These are phyloP conservation scores for Trichoderma sp. DNA, from an alignment of 2,329 filamentous ascomycete genomes.

Conservation along the genomic window DNA sequence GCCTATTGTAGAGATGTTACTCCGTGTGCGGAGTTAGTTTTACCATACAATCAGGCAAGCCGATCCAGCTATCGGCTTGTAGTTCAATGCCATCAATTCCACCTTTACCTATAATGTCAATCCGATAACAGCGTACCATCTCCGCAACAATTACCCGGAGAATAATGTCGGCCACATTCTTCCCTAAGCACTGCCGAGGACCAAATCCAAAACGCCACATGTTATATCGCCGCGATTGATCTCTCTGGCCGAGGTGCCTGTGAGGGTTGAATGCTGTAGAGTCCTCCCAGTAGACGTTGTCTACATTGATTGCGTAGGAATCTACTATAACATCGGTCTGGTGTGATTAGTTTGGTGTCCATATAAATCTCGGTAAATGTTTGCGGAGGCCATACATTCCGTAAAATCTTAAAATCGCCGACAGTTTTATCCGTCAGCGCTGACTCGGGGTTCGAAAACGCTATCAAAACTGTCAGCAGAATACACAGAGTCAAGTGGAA, in stretches of 20 bases:
- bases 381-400: neutral
- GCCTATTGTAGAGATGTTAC: neutral
- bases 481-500: neutral
- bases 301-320: constrained; percentile 21
- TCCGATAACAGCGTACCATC: neutral
- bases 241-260: neutral
- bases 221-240: constrained; percentile 6
- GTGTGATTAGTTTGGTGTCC: neutral
- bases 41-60: constrained; percentile 3
- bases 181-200: constrained; percentile 12
- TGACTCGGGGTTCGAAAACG: neutral
- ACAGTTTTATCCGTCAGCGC: neutral
- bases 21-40: neutral
- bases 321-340: constrained; percentile 22
- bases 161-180: constrained; percentile 17
- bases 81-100: neutral
- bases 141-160: constrained; percentile 7
- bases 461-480: neutral
- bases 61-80: constrained; percentile 20
- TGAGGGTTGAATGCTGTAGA: neutral
- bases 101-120: neutral
- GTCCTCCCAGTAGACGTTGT: constrained; percentile 18
- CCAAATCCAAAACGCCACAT: constrained; percentile 23
- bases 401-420: neutral
- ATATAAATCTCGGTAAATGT: neutral